These are phyloP conservation scores for Epithemia pelagica DNA, from an alignment of 108 stramenopile species.

Conservation along the genomic window DNA sequence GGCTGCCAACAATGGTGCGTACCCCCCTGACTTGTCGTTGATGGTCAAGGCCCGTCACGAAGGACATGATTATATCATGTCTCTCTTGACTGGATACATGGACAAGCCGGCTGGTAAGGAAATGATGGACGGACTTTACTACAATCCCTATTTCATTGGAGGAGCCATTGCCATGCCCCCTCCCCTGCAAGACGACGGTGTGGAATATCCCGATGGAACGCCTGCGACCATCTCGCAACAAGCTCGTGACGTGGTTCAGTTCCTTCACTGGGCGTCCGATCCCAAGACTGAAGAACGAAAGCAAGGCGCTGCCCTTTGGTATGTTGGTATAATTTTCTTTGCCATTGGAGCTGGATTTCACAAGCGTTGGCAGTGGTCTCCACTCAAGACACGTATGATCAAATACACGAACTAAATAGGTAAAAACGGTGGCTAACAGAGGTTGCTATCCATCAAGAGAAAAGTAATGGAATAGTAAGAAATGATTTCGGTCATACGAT, in stretches of 20 bases:
- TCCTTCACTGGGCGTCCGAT: conserved; percentile 89
- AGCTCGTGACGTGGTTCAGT: conserved; percentile 82
- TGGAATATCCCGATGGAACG: conserved; percentile 98
- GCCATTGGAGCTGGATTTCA: conserved; percentile 88
- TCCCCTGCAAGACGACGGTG: conserved; percentile 92
- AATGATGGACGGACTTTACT: conserved; percentile 92
- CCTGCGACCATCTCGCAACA: conserved; percentile 93
- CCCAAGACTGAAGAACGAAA: conserved; percentile 98
- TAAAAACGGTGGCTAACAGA: not conserved
- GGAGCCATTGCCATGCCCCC: conserved; percentile 99
- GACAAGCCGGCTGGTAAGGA: conserved; percentile 94
- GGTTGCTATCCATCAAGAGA: not conserved
- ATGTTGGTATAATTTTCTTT: conserved; percentile 77
- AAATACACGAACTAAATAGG: conserved; percentile 81
- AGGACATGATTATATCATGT: conserved; percentile 95
- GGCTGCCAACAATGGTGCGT: conserved; percentile 95
- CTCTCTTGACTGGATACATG: conserved; percentile 93
- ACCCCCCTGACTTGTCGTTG: conserved; percentile 95
- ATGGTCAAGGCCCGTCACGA: conserved; percentile 98
- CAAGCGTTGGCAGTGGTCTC: conserved; percentile 97
- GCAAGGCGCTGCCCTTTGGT: conserved; percentile 87
- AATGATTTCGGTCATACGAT: too few species aligned
- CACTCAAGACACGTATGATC: conserved; percentile 95
- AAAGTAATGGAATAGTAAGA: too few species aligned
- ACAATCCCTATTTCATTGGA: conserved; percentile 96